Percentiles rank a stretch among this genome's conserved stretches.
These are phyloP conservation scores for Blastocystis sp. DNA, from an alignment of 352 stramenopile species.

Conservation along the genomic window DNA sequence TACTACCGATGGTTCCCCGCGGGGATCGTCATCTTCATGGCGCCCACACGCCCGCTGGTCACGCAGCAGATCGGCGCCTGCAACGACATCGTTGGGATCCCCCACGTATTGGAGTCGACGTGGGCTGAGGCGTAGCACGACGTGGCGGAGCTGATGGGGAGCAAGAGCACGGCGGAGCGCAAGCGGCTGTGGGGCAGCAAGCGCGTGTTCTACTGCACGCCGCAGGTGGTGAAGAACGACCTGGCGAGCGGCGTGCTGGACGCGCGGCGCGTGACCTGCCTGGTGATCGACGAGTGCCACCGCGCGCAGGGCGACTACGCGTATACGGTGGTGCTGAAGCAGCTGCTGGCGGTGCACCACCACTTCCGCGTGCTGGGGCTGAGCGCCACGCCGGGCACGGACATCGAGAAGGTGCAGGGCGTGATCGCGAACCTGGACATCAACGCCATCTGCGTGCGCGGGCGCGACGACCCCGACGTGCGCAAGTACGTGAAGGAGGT, in stretches of 20 bases:
- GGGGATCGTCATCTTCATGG: constrained; percentile 91
- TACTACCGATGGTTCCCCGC: constrained; percentile 94
- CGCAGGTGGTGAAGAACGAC: constrained; percentile 78
- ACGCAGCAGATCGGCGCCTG: constrained; percentile 95
- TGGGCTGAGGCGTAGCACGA: constrained; percentile 2
- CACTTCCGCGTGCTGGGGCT: constrained; percentile 88
- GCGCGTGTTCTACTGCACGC: constrained; percentile 96
- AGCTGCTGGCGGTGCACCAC: constrained; percentile 76
- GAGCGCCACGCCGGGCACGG: constrained; percentile 90
- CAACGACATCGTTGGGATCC: constrained; percentile 84
- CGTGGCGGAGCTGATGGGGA: constrained; percentile 80
- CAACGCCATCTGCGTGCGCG: constrained; percentile 88
- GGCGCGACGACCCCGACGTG: constrained; percentile 89
- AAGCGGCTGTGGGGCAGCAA: constrained; percentile 84
- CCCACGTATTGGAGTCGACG: constrained; percentile 72
- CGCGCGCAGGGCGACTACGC: constrained; percentile 91
- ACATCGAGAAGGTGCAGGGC: constrained; percentile 89
- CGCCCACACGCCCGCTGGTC: constrained; percentile 93
- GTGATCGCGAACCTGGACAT: constrained; percentile 90
- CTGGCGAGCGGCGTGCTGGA: constrained; percentile 71
- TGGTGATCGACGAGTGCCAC: constrained; percentile 96
- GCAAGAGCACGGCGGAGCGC: constrained; percentile 77
- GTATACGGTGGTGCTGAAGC: constrained; percentile 84
- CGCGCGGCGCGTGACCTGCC: constrained; percentile 84
- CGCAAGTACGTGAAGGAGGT: constrained; percentile 86